Evolutionary conservation across 345 rosid genomes (phyloP).

Genomic region (Cardiospermum halicacabum): DNA sequence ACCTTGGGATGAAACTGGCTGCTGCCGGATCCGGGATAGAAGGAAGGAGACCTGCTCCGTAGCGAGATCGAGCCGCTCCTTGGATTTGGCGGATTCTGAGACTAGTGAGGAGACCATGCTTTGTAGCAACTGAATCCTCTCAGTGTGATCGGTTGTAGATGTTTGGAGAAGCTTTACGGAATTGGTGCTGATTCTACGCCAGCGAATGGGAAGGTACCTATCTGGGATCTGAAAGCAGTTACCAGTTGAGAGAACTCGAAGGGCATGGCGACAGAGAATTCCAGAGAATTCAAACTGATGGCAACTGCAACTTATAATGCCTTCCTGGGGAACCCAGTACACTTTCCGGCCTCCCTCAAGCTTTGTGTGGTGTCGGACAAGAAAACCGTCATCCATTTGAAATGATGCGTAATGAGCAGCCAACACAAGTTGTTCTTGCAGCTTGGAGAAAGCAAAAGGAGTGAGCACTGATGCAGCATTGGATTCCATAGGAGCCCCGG

Average conservation of each 20-base stretch:
- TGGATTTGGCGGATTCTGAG: conserved; percentile 71
- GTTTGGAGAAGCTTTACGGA: conserved; percentile 40
- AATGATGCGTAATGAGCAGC: conserved; percentile 96
- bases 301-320: conserved; percentile 89
- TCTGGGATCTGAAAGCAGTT: conserved; percentile 95
- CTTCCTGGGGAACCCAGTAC: conserved; percentile 84
- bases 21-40: conserved; percentile 71
- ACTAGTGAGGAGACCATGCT: conserved; percentile 67
- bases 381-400: conserved; percentile 76
- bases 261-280: conserved; percentile 86
- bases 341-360: conserved; percentile 90
- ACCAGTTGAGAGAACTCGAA: conserved; percentile 84
- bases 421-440: conserved; percentile 92
- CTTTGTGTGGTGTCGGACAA: conserved; percentile 92
- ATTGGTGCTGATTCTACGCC: conserved; percentile 64
- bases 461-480: conserved; percentile 85
- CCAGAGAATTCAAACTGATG: conserved; percentile 96
- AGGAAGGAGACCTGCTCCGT: conserved; percentile 69
- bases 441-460: conserved; percentile 91
- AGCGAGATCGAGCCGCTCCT: conserved; percentile 77
- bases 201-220: conserved; percentile 74
- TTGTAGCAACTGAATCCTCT: conserved; percentile 72
- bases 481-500: conserved; percentile 96
- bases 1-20: conserved; percentile 43
- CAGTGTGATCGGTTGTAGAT: conserved; percentile 46